Conservation (phyloP, 2,329 filamentous ascomycete species). For the Exophiala bonariae region DNA sequence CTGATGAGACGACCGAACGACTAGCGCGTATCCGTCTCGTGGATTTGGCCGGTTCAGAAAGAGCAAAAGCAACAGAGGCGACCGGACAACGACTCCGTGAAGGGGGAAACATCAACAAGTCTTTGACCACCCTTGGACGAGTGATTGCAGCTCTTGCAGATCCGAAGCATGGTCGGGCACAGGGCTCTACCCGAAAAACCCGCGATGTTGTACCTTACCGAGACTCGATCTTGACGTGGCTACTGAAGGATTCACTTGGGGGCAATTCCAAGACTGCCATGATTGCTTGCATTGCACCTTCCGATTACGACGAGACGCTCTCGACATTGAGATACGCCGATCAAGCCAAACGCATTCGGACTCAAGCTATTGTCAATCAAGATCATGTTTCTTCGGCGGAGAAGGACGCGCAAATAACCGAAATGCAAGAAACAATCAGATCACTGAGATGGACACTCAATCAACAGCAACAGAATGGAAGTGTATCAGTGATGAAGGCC, state of each 20-base stretch:
- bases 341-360: slow-evolving; percentile 96
- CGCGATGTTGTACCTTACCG: slow-evolving; percentile 85
- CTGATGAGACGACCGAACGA: slow-evolving; percentile 96
- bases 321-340: slow-evolving; percentile 96
- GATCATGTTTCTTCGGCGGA: slow-evolving; percentile 90
- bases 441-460: slow-evolving; percentile 73
- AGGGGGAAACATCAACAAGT: slow-evolving; percentile 99
- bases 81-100: slow-evolving; percentile 88
- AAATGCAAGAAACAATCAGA: slow-evolving; percentile 95
- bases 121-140: slow-evolving; percentile 87
- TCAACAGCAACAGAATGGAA: slow-evolving; percentile 38
- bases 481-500: slow-evolving; percentile 57
- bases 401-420: slow-evolving; percentile 87
- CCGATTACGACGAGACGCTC: slow-evolving; percentile 95
- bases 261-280: slow-evolving; percentile 98
- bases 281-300: slow-evolving; percentile 95
- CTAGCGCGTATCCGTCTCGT: slow-evolving; percentile 92
- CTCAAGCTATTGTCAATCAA: slow-evolving; percentile 91
- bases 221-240: slow-evolving; percentile 80
- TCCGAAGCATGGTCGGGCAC: slow-evolving; percentile 59
- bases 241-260: slow-evolving; percentile 91
- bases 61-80: slow-evolving; percentile 92
- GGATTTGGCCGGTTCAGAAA: slow-evolving; percentile 90
- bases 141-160: slow-evolving; percentile 90
- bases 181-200: slow-evolving; percentile 56